Conservation (phyloP, 2,329 filamentous ascomycete species). For the Metarhizium album region DNA sequence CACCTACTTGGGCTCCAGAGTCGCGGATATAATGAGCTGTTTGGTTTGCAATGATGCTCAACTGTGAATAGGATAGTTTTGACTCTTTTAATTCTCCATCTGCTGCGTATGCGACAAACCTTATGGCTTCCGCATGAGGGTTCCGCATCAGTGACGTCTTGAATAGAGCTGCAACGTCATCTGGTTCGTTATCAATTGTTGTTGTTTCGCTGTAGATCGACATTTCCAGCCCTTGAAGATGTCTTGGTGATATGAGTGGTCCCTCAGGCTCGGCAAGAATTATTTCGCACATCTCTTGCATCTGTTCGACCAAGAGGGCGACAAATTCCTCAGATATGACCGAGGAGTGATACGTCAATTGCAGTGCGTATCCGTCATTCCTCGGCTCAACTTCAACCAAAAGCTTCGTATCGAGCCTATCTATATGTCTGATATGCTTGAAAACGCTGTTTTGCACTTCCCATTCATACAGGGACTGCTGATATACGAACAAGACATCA, state of each 20-base stretch:
- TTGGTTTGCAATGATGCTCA: constrained; percentile 54
- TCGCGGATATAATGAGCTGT: constrained; percentile 45
- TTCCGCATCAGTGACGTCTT: constrained; percentile 36
- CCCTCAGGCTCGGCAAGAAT: constrained; percentile 17
- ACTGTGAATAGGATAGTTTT: constrained; percentile 47
- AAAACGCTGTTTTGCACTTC: constrained; percentile 26
- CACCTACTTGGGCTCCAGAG: constrained; percentile 35
- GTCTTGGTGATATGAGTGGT: constrained; percentile 7
- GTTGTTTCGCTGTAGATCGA: constrained; percentile 39
- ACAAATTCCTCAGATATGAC: constrained; percentile 45
- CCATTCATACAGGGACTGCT: constrained; percentile 52
- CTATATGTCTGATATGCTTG: constrained; percentile 47
- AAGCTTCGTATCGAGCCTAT: constrained; percentile 66
- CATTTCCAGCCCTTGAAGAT: constrained; percentile 21
- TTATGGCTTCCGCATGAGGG: constrained; percentile 50
- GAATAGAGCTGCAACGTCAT: constrained; percentile 22
- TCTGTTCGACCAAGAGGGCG: constrained; percentile 45
- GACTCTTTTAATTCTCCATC: constrained; percentile 18
- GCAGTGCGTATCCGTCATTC: constrained; percentile 27
- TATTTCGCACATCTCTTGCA: constrained; percentile 39
- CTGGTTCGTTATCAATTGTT: constrained; percentile 7
- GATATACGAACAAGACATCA: constrained; percentile 74
- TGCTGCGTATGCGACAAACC: constrained; percentile 40
- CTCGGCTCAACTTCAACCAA: constrained; percentile 66
- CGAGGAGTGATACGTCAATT: constrained; percentile 36